Evolutionary conservation across 2,329 filamentous ascomycete genomes (phyloP).

Genomic region (Ophiocordyceps camponoti-saundersi): DNA sequence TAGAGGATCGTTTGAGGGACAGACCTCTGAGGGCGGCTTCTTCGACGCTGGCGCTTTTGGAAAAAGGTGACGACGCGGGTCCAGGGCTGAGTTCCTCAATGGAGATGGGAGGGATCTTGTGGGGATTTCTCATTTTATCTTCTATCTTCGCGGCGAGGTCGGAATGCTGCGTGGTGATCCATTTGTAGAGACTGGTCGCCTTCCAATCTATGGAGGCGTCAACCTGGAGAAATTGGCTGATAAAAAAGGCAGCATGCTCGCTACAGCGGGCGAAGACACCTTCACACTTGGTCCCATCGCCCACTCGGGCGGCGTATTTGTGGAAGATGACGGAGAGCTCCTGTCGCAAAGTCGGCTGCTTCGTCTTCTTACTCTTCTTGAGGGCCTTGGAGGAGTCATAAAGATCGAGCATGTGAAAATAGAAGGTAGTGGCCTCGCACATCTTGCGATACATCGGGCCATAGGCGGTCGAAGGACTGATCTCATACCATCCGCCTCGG

Average conservation of each 20-base stretch:
- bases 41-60: constrained; percentile 5
- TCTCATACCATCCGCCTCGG: constrained; percentile 49
- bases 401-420: constrained; percentile 44
- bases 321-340: constrained; percentile 15
- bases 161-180: constrained; percentile 23
- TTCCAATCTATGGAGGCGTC: constrained; percentile 21
- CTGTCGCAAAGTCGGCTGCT: constrained; percentile 12
- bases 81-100: constrained; percentile 4
- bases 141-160: constrained; percentile 11
- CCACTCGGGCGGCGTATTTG: constrained; percentile 30
- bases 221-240: constrained; percentile 31
- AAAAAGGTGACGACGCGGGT: constrained; percentile 1
- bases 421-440: constrained; percentile 43
- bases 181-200: constrained; percentile 28
- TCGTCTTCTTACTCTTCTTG: constrained; percentile 12
- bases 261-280: constrained; percentile 29
- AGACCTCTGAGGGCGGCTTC: not conserved
- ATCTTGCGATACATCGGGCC: constrained; percentile 38
- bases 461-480: constrained; percentile 43
- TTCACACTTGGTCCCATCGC: constrained; percentile 32
- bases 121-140: constrained; percentile 7
- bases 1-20: not conserved
- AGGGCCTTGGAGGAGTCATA: constrained; percentile 22
- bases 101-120: constrained; percentile 4
- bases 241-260: constrained; percentile 32